Evolutionary conservation across 768 basidiomycete species (phyloP).

Genomic region (Kwoniella botswanensis): DNA sequence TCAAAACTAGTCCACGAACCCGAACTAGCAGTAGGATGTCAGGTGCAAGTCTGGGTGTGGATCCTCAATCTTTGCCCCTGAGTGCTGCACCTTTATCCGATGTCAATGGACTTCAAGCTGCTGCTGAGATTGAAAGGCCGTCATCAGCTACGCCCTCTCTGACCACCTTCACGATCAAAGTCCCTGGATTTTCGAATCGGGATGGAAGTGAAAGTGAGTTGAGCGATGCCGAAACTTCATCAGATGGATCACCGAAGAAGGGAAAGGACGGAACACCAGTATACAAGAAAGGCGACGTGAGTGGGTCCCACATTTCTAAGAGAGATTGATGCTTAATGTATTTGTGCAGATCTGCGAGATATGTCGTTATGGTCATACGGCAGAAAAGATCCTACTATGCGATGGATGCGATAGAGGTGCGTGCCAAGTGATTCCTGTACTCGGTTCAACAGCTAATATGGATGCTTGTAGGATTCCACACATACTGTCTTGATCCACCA

Average conservation of each 20-base stretch:
- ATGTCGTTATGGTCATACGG: conserved; percentile 84
- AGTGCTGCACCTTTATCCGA: background rate
- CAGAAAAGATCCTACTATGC: conserved; percentile 88
- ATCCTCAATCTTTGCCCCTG: background rate
- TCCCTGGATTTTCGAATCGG: conserved; percentile 44
- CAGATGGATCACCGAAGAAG: conserved; percentile 22
- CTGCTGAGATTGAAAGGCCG: conserved; percentile 19
- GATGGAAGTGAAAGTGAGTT: conserved; percentile 51
- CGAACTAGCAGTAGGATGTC: conserved; percentile 33
- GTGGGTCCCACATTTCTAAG: conserved; percentile 1
- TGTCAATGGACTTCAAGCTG: conserved; percentile 6
- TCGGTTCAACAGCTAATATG: background rate
- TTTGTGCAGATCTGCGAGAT: conserved; percentile 75
- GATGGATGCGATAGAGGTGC: conserved; percentile 82
- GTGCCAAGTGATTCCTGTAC: conserved; percentile 29
- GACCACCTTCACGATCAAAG: conserved; percentile 36
- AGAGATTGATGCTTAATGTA: background rate
- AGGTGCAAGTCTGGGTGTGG: background rate
- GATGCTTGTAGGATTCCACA: conserved; percentile 78
- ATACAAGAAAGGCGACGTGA: conserved; percentile 54
- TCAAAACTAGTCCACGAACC: conserved; percentile 21
- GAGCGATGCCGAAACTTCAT: conserved; percentile 42
- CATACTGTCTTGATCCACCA: conserved; percentile 94
- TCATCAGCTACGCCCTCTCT: conserved; percentile 14
- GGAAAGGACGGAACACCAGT: conserved; percentile 12